Evolutionary conservation across 2,329 filamentous ascomycete genomes (phyloP).

Genomic region (Parastagonospora nodorum): DNA sequence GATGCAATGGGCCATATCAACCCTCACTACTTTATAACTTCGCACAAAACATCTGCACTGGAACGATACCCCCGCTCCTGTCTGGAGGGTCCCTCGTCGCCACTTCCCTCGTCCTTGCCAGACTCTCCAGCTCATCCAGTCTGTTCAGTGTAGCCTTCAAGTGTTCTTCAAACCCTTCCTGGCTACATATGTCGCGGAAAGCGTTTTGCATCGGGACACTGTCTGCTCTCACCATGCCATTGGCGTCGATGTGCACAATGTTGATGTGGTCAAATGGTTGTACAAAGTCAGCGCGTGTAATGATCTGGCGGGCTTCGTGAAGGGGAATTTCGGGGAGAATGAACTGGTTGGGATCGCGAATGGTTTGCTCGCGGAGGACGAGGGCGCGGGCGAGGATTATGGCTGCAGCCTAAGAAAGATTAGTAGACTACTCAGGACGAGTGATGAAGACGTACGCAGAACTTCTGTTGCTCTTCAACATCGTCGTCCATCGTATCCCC

Average conservation of each 20-base stretch:
- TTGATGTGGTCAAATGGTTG: slow-evolving; percentile 89
- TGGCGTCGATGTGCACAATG: slow-evolving; percentile 89
- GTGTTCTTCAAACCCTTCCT: slow-evolving; percentile 79
- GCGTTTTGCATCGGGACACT: slow-evolving; percentile 95
- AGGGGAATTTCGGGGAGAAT: slow-evolving; percentile 71
- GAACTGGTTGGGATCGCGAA: slow-evolving; percentile 67
- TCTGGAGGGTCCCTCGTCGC: slow-evolving; percentile 75
- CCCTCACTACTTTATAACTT: slow-evolving; percentile 19
- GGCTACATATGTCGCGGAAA: slow-evolving; percentile 77
- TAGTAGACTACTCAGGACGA: not conserved
- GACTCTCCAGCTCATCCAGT: slow-evolving; percentile 87
- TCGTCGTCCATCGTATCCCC: slow-evolving; percentile 86
- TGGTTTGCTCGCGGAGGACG: slow-evolving; percentile 74
- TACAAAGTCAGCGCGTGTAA: slow-evolving; percentile 94
- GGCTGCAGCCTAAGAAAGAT: slow-evolving; percentile 69
- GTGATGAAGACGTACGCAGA: slow-evolving; percentile 64
- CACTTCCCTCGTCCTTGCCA: slow-evolving; percentile 87
- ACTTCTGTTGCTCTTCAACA: slow-evolving; percentile 97
- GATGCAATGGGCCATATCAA: too few relatives aligned
- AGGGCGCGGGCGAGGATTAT: slow-evolving; percentile 90
- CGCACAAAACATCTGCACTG: slow-evolving; percentile 34
- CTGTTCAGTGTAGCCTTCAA: slow-evolving; percentile 81
- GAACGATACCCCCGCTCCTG: slow-evolving; percentile 36
- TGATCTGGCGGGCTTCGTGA: slow-evolving; percentile 66
- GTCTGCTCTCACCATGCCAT: slow-evolving; percentile 85